Evolutionary conservation across 495 filamentous ascomycete species (phyloP), one percentile per base, ranked within the genome.

Genomic region (Parathielavia hyrcaniae): DNA sequence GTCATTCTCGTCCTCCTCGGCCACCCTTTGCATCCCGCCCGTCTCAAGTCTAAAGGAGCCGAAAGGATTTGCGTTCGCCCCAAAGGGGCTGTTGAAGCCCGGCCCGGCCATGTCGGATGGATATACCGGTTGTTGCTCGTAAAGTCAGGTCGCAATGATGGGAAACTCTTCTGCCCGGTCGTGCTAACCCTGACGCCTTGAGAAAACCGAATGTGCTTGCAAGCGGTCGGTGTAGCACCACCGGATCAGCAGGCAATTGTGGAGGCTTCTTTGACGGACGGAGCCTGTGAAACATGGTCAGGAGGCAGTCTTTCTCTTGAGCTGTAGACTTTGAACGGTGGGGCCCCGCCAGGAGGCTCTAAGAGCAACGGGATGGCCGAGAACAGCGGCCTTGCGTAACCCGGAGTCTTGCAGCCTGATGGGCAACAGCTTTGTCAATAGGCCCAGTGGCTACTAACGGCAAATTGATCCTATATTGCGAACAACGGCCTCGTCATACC

Each of bases 1-100:
- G 53, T 83, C 81, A 55, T 74, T 77, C 67, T 83, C 80, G n/a
- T 83, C 80, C 58, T 84, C 81, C 59, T 81, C 80, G n/a, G 77
- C 72, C 23, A 83, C 73, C 56, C 80, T 76, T 10, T 77, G 69
- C 64, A 82, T 77, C 7, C 66, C 64, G 48, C 70, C 73, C 5
- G 73, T 64, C 32, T 71, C 64, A n/a, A 69, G 61, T 20, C 69
- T 64, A 39, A 61, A 65, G 20, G 63, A 58, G 13, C 75, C 76
- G 57, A 81, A 82, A 2, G 80, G 80, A 58, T 82, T 83, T 58
- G 74, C 69, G 57, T 77, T 76, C 23, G 68, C 74, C 69, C 75
- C 79, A 39, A 79, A 77, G 39, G 78, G 77, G 60, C 81, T 82
- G 53, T 73, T 79, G 66, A 83, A 84, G 50, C 75, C 71, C 50